These are phyloP conservation scores for Eleusine coracana DNA, from an alignment of 176 grass and related monocot genomes.

Conservation along the genomic window DNA sequence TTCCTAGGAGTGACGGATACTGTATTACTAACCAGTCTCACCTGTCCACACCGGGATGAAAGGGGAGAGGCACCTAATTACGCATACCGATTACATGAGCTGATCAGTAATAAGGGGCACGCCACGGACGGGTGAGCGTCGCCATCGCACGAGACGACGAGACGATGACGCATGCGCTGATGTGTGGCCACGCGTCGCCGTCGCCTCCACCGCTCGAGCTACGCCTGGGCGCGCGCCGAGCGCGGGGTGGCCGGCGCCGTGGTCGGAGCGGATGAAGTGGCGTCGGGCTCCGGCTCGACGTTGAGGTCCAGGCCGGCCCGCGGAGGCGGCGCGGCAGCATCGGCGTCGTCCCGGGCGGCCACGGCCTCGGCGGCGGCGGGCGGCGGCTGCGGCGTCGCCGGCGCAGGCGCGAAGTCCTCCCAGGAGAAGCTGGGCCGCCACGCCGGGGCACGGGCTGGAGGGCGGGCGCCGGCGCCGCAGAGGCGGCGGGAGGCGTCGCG, in stretches of 20 bases:
- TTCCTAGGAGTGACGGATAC: background rate
- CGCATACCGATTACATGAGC: background rate
- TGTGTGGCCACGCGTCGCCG: background rate
- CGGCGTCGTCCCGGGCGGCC: slow-evolving; percentile 6
- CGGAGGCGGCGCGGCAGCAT: background rate
- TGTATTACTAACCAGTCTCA: background rate
- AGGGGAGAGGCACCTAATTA: slow-evolving; percentile 20
- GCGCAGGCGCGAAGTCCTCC: slow-evolving; percentile 63
- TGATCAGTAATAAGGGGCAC: background rate
- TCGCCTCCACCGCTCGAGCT: background rate
- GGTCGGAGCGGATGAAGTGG: background rate
- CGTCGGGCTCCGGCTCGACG: slow-evolving; percentile 68
- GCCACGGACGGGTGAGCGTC: background rate
- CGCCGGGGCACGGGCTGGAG: slow-evolving; percentile 17
- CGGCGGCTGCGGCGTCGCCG: background rate
- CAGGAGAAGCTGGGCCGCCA: slow-evolving; percentile 74
- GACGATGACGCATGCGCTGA: background rate
- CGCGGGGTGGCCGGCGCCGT: slow-evolving; percentile 13
- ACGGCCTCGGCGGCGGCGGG: slow-evolving; percentile 37
- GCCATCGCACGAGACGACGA: background rate
- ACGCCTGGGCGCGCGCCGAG: slow-evolving; percentile 14
- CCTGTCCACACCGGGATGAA: slow-evolving; percentile 4
- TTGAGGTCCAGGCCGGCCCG: slow-evolving; percentile 60
- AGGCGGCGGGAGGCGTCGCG: slow-evolving; percentile 42
- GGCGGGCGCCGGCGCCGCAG: slow-evolving; percentile 7